phyloP scores from a whole-genome alignment of 805 yeast genomes.

The Saccharomyces cerevisiae region DNA sequence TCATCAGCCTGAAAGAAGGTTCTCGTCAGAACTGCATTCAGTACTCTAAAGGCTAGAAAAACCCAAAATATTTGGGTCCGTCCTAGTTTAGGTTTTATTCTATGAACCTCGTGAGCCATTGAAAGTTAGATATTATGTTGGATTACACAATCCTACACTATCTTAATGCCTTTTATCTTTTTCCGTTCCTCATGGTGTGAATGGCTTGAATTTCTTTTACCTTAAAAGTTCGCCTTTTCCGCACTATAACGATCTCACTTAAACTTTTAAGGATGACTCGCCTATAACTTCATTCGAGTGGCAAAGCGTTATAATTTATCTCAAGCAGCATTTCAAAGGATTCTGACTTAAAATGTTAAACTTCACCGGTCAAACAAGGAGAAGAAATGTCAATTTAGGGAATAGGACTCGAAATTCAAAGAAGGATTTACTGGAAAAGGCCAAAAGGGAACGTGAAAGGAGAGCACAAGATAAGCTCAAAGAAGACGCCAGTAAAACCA shows the following conservation, averaged over 20 bases:
- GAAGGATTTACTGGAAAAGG: slow-evolving; percentile 46
- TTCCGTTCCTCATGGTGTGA: not conserved
- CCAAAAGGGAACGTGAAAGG: slow-evolving; percentile 55
- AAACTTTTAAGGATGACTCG: not conserved
- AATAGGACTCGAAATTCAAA: slow-evolving; percentile 34
- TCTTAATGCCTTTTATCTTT: not conserved
- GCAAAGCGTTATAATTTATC: not conserved
- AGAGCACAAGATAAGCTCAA: slow-evolving; percentile 50
- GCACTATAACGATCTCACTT: not conserved
- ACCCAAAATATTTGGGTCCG: not conserved
- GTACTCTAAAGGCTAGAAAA: slow-evolving; percentile 33
- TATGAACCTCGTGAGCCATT: not conserved
- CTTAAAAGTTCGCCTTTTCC: not conserved
- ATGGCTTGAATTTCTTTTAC: not conserved
- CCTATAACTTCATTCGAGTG: not conserved
- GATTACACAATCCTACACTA: not conserved
- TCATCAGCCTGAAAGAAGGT: slow-evolving; percentile 97
- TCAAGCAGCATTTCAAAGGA: not conserved
- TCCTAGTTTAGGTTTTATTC: not conserved
- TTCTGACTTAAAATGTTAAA: slow-evolving; percentile 31
- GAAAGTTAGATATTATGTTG: not conserved
- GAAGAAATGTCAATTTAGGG: slow-evolving; percentile 54
- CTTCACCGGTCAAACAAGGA: slow-evolving; percentile 59
- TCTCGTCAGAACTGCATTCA: slow-evolving; percentile 53
- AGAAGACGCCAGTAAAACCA: slow-evolving; percentile 38